phyloP scores from a whole-genome alignment of 2,329 filamentous ascomycete species.

The Fusarium metavorans region DNA sequence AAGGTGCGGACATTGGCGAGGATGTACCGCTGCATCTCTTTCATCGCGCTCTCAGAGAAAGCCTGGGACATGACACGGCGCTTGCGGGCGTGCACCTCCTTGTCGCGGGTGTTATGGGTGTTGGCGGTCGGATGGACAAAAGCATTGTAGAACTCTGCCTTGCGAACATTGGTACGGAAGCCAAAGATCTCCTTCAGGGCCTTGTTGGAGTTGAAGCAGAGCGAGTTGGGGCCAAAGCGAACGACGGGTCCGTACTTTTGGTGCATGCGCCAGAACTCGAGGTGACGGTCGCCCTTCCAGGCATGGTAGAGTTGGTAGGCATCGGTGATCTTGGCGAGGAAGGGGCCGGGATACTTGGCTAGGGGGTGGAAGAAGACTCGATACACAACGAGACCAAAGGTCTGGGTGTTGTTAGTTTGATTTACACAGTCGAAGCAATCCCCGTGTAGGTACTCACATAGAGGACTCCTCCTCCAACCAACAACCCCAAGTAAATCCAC shows the following conservation, averaged over 20 bases:
- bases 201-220: constrained; percentile 80
- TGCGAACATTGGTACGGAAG: constrained; percentile 72
- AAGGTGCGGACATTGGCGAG: constrained; percentile 75
- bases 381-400: constrained; percentile 61
- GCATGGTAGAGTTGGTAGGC: constrained; percentile 78
- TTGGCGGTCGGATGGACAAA: constrained; percentile 79
- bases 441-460: constrained; percentile 54
- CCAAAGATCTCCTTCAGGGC: constrained; percentile 77
- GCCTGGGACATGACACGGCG: constrained; percentile 78
- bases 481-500: constrained; percentile 54
- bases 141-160: constrained; percentile 79
- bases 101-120: constrained; percentile 79
- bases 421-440: not conserved
- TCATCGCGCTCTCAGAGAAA: constrained; percentile 75
- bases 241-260: constrained; percentile 79
- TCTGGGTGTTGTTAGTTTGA: constrained; percentile 46
- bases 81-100: constrained; percentile 76
- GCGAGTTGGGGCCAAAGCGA: constrained; percentile 81
- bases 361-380: constrained; percentile 73
- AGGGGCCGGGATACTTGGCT: constrained; percentile 73
- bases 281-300: constrained; percentile 79
- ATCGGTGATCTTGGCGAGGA: constrained; percentile 73
- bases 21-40: constrained; percentile 76
- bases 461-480: constrained; percentile 50
- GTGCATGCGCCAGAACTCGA: constrained; percentile 79